Base-by-base conservation (phyloP, 257 asterid genomes). In the Gentiana straminea region DNA sequence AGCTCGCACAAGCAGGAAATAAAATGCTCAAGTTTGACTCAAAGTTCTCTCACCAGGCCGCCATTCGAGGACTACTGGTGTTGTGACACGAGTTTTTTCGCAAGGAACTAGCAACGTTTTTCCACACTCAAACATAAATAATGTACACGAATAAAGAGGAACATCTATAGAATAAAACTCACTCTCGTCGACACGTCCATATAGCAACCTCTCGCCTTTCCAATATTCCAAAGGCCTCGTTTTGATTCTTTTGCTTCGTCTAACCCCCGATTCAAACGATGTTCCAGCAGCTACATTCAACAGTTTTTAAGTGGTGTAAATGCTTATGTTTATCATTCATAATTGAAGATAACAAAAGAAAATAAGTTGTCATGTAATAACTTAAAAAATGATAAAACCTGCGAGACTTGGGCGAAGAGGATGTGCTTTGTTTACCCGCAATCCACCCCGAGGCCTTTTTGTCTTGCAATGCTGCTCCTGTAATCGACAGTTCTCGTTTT, bases 161-260 rank as follows among this genome's bases (percentile, higher is more conserved):
- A 39, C 7, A 56, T 41, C 35, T 56, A 13, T 13, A n/a, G 7
- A 52, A 49, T 43, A 62, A 61, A 68, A 78, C 96, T 74, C 72
- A 87, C 98, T 79, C 68, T 77, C 66, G 52, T 78, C 59, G 35
- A 81, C 70, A 57, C 94, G 83, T 45, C 83, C 90, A 68, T 75
- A 91, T 58, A 89, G 37, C 59, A 80, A 64, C 58, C 94, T 78
- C 79, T 89, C 97, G 33, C 97, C 97, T 75, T 77, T 86, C 97
- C 97, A 86, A 71, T 62, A 92, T 59, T 81, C 94, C 62, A 92
- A 76, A 61, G 95, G 97, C 68, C 95, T 88, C 65, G 62, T 77
- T 75, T 68, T 85, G 67, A 83, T 70, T 74, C 98, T 73, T 81
- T 73, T 83, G 89, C 98, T 92, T 67, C 90, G 79, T 58, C 98